These are phyloP conservation scores for Trametes versicolor DNA, from an alignment of 1,284 basidiomycete genomes.

Conservation along the genomic window DNA sequence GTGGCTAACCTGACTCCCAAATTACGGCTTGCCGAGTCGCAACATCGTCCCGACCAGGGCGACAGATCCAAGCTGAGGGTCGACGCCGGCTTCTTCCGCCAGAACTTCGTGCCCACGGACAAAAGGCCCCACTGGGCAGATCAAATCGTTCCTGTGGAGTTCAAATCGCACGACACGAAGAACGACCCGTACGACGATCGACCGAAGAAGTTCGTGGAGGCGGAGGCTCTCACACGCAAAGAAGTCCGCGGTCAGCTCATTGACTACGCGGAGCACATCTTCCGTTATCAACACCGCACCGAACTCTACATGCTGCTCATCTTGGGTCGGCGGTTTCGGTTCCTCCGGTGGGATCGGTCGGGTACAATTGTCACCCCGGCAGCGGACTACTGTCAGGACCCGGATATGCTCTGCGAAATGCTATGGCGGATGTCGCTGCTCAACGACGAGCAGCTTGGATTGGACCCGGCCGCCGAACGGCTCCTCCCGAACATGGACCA, in stretches of 20 bases:
- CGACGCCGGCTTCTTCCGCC: conserved; percentile 5
- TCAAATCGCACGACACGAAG: conserved; percentile 4
- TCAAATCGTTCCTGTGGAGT: conserved; percentile 11
- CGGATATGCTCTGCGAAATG: conserved; percentile 1
- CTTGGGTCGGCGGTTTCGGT: conserved; percentile 17
- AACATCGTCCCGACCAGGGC: conserved; percentile 8
- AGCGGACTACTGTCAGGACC: conserved; percentile 23
- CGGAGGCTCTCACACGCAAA: conserved; percentile 7
- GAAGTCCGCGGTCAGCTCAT: conserved; percentile 15
- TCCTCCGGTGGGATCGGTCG: conserved; percentile 31
- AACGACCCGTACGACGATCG: conserved; percentile 14
- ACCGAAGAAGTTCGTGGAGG: neutral
- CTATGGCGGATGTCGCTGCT: conserved; percentile 37
- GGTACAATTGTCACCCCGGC: conserved; percentile 21
- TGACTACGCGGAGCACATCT: conserved; percentile 17
- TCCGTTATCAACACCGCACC: conserved; percentile 23
- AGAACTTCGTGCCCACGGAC: neutral
- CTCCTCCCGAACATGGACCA: neutral
- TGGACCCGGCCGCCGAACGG: conserved; percentile 17
- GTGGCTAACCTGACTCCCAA: neutral
- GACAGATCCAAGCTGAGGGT: conserved; percentile 17
- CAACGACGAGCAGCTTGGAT: conserved; percentile 41
- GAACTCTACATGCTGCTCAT: conserved; percentile 26
- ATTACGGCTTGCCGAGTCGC: conserved; percentile 7
- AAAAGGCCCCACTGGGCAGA: conserved; percentile 8